Percentiles rank a stretch among this genome's conserved stretches.
phyloP scores from a whole-genome alignment of 75 land plant species.

The Chamaecyparis obtusa region DNA sequence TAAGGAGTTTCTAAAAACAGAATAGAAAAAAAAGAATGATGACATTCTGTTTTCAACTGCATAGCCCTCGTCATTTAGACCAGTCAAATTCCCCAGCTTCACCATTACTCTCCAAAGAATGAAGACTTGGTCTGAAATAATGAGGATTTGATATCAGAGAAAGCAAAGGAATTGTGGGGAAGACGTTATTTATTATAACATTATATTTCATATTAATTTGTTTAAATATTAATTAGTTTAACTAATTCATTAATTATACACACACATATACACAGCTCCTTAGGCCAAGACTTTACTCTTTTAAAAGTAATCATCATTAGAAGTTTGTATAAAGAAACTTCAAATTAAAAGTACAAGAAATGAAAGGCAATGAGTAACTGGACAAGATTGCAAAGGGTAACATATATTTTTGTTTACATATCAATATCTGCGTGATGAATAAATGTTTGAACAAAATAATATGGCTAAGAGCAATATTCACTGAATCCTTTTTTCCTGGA shows the following conservation, averaged over 20 bases:
- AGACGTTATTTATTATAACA: no score
- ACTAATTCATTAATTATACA: no score
- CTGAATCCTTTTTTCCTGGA: background rate
- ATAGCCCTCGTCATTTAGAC: no score
- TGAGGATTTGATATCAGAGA: no score
- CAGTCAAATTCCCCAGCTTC: no score
- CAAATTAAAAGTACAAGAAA: background rate
- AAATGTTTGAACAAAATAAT: background rate
- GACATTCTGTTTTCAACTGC: no score
- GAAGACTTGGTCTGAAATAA: no score
- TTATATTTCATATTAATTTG: no score
- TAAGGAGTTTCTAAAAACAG: no score
- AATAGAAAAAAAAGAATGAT: no score
- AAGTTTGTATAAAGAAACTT: background rate
- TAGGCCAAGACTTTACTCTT: background rate
- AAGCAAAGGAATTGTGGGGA: no score
- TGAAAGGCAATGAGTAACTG: background rate
- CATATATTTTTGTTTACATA: background rate
- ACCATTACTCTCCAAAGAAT: no score
- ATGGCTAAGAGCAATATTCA: background rate
- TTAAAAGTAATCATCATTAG: background rate
- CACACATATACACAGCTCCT: background rate
- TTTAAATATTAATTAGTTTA: background rate
- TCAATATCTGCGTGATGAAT: background rate
- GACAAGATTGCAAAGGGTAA: background rate